These are phyloP conservation scores for Mycena metata DNA, from an alignment of 768 basidiomycete species.

Conservation along the genomic window DNA sequence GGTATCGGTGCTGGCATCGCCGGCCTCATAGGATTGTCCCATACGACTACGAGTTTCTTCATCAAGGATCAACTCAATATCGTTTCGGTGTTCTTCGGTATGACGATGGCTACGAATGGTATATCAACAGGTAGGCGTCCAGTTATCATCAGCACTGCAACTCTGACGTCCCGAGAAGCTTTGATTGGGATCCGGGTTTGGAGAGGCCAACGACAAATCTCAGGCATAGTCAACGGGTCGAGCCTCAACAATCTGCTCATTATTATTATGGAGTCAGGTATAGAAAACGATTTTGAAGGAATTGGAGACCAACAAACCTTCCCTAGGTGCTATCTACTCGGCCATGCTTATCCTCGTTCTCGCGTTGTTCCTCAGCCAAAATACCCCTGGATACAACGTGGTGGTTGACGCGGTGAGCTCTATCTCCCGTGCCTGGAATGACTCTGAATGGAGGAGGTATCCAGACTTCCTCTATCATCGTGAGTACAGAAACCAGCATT, in stretches of 20 bases:
- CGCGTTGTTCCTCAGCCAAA: background rate
- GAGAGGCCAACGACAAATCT: background rate
- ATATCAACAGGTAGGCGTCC: background rate
- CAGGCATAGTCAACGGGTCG: background rate
- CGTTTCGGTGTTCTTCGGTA: background rate
- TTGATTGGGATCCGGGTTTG: slow-evolving; percentile 1
- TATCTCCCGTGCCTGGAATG: background rate
- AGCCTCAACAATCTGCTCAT: background rate
- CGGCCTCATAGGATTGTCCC: background rate
- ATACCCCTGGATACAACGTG: background rate
- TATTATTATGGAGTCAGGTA: background rate
- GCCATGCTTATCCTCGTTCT: background rate
- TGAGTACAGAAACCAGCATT: background rate
- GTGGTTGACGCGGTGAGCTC: background rate
- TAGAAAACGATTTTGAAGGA: no score
- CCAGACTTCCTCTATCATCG: background rate
- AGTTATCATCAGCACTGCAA: background rate
- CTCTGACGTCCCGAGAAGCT: background rate
- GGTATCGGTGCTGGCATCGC: background rate
- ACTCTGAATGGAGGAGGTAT: background rate
- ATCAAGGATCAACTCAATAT: background rate
- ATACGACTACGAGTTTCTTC: background rate
- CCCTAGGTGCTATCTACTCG: background rate
- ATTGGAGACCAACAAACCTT: no score
- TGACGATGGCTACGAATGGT: background rate